Evolutionary conservation across 2,329 filamentous ascomycete species (phyloP), one percentile per base, ranked within the genome.

Genomic region (Colletotrichum eleusines): DNA sequence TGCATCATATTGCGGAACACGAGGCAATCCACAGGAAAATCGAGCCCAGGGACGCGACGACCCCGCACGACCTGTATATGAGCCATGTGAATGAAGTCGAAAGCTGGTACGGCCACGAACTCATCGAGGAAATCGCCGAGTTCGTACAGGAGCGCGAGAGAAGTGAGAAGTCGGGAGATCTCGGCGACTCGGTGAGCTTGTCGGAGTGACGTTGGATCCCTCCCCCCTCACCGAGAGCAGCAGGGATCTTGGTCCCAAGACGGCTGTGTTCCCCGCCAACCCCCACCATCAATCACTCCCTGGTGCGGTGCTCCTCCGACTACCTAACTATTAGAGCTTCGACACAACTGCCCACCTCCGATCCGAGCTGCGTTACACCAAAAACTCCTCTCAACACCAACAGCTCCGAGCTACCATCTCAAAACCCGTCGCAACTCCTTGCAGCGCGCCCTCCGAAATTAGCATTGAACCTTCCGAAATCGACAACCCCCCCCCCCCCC

Each of bases 231-330:
- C 63, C 66, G 55, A 70, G 55, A 51, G 40, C 55, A 61, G 50
- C 63, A 70, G 63, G 63, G 67, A n/a, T 67, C 35, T 14, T 33
- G 35, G 50, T 26, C 33, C 67, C 48, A 42, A 67, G 55, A 61
- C 55, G 26, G 50, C 18, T 18, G 55, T 54, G 54, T 71, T 59
- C 69, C 69, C 69, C 59, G 59, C 69, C 68, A 69, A 71, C 69
- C 69, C 46, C 69, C 69, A 69, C 69, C 69, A 69, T 69, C 53
- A 69, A 28, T 51, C 61, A 63, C 50, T 53, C 31, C 31, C 31
- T 33, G n/a, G 46, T 40, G 23, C 55, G 12, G 12, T 44, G 40
- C 33, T 38, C 18, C 48, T 57, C 60, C 48, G 6, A 51, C 18
- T 18, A 33, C 31, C 31, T 33, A 33, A n/a, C 7, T 33, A 7